Evolutionary conservation across 306 rosid species (phyloP).

Genomic region (Medicago arabica): DNA sequence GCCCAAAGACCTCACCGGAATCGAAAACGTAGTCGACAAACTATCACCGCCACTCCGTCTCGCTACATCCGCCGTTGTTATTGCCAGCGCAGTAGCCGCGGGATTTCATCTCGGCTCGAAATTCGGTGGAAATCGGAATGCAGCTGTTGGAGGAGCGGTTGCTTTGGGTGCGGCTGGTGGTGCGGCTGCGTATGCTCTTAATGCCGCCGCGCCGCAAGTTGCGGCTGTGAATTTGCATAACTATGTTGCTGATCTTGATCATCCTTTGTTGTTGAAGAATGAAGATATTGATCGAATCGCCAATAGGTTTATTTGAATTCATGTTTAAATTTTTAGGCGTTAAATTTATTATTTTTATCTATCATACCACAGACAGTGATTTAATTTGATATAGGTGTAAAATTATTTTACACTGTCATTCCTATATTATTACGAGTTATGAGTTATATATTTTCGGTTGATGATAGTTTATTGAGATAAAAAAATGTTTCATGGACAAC

Average conservation of each 20-base stretch:
- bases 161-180: constrained; percentile 78
- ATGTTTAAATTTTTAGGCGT: background rate
- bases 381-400: no score
- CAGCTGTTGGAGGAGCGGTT: constrained; percentile 82
- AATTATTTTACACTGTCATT: no score
- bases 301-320: constrained; percentile 53
- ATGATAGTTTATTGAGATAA: no score
- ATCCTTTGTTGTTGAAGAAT: constrained; percentile 65
- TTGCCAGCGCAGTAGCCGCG: constrained; percentile 81
- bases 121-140: constrained; percentile 58
- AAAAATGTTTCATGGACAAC: no score
- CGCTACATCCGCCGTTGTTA: constrained; percentile 71
- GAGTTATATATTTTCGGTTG: no score
- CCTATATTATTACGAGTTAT: no score
- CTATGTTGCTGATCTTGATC: constrained; percentile 65
- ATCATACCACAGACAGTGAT: background rate
- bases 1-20: constrained; percentile 74
- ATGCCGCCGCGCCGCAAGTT: constrained; percentile 75
- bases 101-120: constrained; percentile 80
- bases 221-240: constrained; percentile 85
- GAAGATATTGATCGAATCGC: constrained; percentile 85
- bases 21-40: constrained; percentile 68
- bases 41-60: constrained; percentile 72
- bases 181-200: constrained; percentile 69
- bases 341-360: background rate